Evolutionary conservation across 2,329 filamentous ascomycete species (phyloP).

Genomic region (Lachnellula occidentalis): DNA sequence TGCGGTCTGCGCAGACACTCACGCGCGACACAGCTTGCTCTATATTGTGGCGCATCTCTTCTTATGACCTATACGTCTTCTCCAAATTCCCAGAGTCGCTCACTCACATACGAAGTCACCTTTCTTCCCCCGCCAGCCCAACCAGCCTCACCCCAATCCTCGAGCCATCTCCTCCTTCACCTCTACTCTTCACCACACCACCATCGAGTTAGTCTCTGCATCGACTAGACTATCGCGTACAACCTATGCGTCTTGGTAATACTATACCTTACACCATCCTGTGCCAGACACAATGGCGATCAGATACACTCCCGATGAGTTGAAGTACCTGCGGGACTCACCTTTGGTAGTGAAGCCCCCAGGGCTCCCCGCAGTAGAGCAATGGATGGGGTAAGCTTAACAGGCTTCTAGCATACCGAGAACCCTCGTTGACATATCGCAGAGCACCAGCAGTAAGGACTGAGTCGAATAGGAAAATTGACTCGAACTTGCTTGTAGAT

Average conservation of each 20-base stretch:
- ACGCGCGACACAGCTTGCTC: neutral
- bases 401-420: neutral
- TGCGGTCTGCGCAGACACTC: conserved; percentile 17
- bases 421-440: conserved; percentile 17
- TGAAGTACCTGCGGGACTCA: conserved; percentile 72
- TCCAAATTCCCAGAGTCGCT: neutral
- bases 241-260: neutral
- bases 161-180: neutral
- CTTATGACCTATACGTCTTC: neutral
- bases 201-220: neutral
- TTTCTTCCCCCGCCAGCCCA: neutral
- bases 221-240: neutral
- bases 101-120: neutral
- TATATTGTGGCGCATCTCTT: neutral
- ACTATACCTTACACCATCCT: neutral
- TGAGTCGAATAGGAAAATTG: conserved; percentile 42
- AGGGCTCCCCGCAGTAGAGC: conserved; percentile 74
- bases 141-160: neutral
- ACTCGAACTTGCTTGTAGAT: conserved; percentile 27
- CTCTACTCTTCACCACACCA: neutral
- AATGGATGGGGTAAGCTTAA: conserved; percentile 82
- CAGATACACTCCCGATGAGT: conserved; percentile 67
- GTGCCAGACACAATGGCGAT: conserved; percentile 26
- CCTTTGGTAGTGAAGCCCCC: conserved; percentile 78
- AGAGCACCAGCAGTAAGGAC: conserved; percentile 32